Percentiles rank a stretch among this genome's conserved stretches.
phyloP scores from a whole-genome alignment of 352 stramenopile species.

The Phytophthora sojae region DNA sequence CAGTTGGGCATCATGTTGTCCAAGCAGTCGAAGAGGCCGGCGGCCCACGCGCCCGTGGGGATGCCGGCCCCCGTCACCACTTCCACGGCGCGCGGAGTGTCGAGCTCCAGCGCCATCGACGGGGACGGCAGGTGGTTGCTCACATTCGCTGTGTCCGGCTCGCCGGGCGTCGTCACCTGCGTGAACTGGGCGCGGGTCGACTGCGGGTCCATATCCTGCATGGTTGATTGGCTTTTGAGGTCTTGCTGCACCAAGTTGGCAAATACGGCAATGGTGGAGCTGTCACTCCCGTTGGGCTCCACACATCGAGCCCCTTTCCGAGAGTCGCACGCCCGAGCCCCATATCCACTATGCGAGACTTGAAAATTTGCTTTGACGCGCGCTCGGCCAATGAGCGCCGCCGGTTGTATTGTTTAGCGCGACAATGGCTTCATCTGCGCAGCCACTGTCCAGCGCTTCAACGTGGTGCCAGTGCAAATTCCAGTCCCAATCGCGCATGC shows the following conservation, averaged over 20 bases:
- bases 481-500: conserved; percentile 3
- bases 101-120: conserved; percentile 27
- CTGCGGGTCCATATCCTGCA: conserved; percentile 34
- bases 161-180: conserved; percentile 30
- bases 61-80: conserved; percentile 32
- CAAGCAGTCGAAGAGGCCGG: conserved; percentile 52
- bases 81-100: conserved; percentile 37
- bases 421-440: not conserved
- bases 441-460: conserved; percentile 22
- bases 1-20: conserved; percentile 59
- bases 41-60: conserved; percentile 43
- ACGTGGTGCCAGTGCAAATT: conserved; percentile 15
- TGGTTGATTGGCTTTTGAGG: conserved; percentile 3
- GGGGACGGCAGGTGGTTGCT: conserved; percentile 36
- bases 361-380: conserved; percentile 21
- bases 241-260: conserved; percentile 16
- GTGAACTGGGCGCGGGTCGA: conserved; percentile 40
- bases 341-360: conserved; percentile 9
- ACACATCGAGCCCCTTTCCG: not conserved
- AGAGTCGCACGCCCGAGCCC: conserved; percentile 10
- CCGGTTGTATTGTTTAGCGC: not conserved
- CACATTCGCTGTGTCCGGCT: conserved; percentile 19
- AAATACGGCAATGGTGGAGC: conserved; percentile 7
- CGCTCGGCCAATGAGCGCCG: not conserved
- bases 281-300: not conserved